A percentile compares a stretch with the other conserved stretches of the same genome.
These are phyloP conservation scores for Neodidymelliopsis sp. DNA, from an alignment of 2,329 filamentous ascomycete genomes.

Conservation along the genomic window DNA sequence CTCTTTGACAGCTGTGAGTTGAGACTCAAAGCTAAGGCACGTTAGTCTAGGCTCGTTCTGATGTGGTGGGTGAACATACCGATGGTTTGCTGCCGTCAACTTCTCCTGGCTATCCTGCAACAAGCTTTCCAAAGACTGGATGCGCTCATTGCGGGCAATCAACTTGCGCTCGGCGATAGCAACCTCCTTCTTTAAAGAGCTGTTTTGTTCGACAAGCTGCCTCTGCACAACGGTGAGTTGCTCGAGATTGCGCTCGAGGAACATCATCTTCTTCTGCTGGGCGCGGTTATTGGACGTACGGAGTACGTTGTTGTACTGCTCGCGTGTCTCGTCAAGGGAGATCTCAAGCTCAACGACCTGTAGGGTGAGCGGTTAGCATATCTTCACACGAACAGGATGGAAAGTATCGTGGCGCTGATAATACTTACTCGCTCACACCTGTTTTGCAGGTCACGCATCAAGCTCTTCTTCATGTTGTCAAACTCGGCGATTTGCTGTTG, in stretches of 20 bases:
- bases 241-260: constrained; percentile 96
- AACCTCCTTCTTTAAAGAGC: constrained; percentile 94
- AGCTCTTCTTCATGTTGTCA: constrained; percentile 98
- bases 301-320: constrained; percentile 99
- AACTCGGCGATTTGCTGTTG: constrained; percentile 99
- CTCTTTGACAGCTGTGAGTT: constrained; percentile 97
- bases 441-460: constrained; percentile 99
- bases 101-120: constrained; percentile 99
- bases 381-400: constrained; percentile 13
- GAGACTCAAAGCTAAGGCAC: constrained; percentile 84
- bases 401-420: constrained; percentile 17
- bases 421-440: constrained; percentile 81
- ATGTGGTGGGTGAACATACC: constrained; percentile 66
- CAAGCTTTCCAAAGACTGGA: constrained; percentile 89
- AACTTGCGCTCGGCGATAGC: constrained; percentile 98
- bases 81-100: constrained; percentile 93
- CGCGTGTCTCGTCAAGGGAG: constrained; percentile 92
- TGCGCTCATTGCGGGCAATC: constrained; percentile 94
- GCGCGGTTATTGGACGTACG: constrained; percentile 96
- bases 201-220: constrained; percentile 96
- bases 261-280: constrained; percentile 99
- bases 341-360: constrained; percentile 93
- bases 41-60: constrained; percentile 16
- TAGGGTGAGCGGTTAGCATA: constrained; percentile 32
- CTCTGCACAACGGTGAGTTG: constrained; percentile 97